Evolutionary conservation across 371 early-diverging fungal genomes (phyloP).

Genomic region (Thermomucor indicae-seudaticae): DNA sequence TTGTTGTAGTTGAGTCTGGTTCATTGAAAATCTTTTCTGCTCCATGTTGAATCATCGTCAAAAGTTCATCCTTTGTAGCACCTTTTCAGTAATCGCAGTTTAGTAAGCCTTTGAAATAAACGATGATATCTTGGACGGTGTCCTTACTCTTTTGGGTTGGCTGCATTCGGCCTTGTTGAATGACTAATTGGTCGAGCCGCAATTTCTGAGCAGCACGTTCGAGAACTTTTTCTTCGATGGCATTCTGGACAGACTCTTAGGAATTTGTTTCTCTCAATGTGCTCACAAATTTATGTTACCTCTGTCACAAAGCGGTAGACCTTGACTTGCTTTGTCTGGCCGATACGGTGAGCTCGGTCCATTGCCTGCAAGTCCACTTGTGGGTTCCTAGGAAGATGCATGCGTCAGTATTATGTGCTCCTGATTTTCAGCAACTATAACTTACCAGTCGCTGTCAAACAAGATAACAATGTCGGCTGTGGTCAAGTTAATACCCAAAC

Average conservation of each 20-base stretch:
- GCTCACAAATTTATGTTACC: constrained; percentile 16
- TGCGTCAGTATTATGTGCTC: neutral
- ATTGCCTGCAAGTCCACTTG: constrained; percentile 95
- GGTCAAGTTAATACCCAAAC: constrained; percentile 98
- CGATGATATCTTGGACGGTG: neutral
- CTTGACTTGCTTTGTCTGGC: constrained; percentile 98
- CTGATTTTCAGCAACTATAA: too few species aligned
- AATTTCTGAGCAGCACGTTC: constrained; percentile 97
- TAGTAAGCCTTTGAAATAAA: constrained; percentile 6
- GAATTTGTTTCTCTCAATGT: neutral
- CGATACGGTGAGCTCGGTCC: constrained; percentile 99
- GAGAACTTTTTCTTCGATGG: constrained; percentile 98
- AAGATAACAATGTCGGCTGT: constrained; percentile 97
- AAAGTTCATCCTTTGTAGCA: constrained; percentile 79
- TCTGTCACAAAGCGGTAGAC: constrained; percentile 98
- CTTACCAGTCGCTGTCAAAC: constrained; percentile 96
- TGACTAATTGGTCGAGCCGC: constrained; percentile 96
- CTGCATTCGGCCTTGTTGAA: constrained; percentile 86
- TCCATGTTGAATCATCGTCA: constrained; percentile 97
- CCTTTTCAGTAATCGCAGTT: constrained; percentile 5
- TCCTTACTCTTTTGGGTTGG: constrained; percentile 43
- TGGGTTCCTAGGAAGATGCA: constrained; percentile 62
- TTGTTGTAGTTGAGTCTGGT: constrained; percentile 41
- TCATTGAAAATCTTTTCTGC: constrained; percentile 85
- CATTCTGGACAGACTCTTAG: constrained; percentile 41